Base-by-base conservation (phyloP, 345 rosid species). In the Limnanthes douglasii region DNA sequence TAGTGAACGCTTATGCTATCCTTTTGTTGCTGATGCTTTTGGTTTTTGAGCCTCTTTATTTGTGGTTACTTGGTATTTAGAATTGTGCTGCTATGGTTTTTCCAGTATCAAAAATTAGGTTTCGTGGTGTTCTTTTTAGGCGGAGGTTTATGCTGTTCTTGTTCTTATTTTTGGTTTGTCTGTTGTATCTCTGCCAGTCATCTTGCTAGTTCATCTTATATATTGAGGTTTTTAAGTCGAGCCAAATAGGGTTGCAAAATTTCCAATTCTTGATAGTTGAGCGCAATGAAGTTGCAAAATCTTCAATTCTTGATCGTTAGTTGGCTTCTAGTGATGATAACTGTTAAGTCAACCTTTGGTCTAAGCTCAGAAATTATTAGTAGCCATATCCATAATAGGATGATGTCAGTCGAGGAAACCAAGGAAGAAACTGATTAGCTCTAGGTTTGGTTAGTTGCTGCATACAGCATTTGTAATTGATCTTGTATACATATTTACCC, bases 21-120 rank as follows among this genome's bases (percentile, higher is more conserved):
- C n/a, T n/a, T n/a, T n/a, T n/a, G n/a, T n/a, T 5, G 20, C 32
- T 47, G 48, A 47, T 31, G 39, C 13, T 15, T 15, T 35, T 35
- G 11, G 23, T 1, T 37, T 11, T 31, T 5, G 35, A 31, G 42
- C 15, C 33, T 39, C 20, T 26, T 8, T 24, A 2, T 31, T 8
- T 33, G 23, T 31, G 48, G 19, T 40, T 18, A 21, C 27, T 36
- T 44, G 33, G n/a, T 21, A 25, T 39, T 33, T 31, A 14, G 3
- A 0, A n/a, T 8, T 38, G 1, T 17, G 15, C 1, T 18, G 38
- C n/a, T n/a, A n/a, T n/a, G 5, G 17, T 19, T 16, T 8, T 25
- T 38, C 10, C 11, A 7, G 21, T 1, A 23, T 33, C 43, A 35
- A 20, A 9, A 18, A 37, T 38, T 16, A 18, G 30, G 8, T 2